Conservation (phyloP, 208 protist genomes). For the Balamuthia mandrillaris region DNA sequence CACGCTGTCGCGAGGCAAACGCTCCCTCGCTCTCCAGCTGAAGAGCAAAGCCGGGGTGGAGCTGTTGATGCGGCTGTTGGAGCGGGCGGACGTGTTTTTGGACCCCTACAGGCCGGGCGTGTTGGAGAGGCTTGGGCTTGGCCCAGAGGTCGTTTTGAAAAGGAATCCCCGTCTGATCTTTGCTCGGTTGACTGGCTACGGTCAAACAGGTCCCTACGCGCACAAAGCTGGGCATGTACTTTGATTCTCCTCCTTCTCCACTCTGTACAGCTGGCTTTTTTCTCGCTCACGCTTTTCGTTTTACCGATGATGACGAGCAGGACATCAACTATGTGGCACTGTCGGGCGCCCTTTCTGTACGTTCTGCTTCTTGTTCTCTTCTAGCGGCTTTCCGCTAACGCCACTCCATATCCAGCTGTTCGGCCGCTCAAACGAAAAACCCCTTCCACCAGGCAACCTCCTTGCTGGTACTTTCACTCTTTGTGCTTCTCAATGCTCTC, state of each 20-base stretch:
- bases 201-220: slow-evolving; percentile 49
- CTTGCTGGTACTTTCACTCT: slow-evolving; percentile 26
- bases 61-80: neutral
- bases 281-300: no score
- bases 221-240: slow-evolving; percentile 65
- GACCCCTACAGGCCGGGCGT: slow-evolving; percentile 70
- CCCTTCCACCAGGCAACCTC: slow-evolving; percentile 33
- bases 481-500: neutral
- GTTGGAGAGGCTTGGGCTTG: slow-evolving; percentile 65
- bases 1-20: slow-evolving; percentile 46
- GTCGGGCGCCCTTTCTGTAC: slow-evolving; percentile 57
- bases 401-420: neutral
- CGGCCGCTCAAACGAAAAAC: slow-evolving; percentile 21
- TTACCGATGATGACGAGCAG: no score
- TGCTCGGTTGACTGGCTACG: slow-evolving; percentile 69
- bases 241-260: no score
- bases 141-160: slow-evolving; percentile 35
- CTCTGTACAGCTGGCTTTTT: no score
- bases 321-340: slow-evolving; percentile 76
- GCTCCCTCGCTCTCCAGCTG: slow-evolving; percentile 28
- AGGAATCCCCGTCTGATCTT: slow-evolving; percentile 65
- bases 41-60: neutral
- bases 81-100: slow-evolving; percentile 66
- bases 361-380: no score
- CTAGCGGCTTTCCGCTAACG: neutral